A percentile compares a stretch with the other conserved stretches of the same genome.
These are phyloP conservation scores for Aspergillus caelatus DNA, from an alignment of 2,329 filamentous ascomycete species.

Conservation along the genomic window DNA sequence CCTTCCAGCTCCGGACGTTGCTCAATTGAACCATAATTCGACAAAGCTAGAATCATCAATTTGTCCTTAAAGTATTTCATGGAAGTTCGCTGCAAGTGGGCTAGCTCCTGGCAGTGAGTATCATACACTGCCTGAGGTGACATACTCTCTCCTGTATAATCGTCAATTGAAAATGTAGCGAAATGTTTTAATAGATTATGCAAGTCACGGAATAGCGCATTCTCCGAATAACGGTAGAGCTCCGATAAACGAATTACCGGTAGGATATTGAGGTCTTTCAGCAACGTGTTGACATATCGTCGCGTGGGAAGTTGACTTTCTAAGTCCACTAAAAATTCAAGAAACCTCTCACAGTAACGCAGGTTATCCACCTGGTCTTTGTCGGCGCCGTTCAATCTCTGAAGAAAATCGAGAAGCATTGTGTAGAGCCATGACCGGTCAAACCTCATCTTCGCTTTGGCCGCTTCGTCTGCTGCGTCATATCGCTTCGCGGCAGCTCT, in stretches of 20 bases:
- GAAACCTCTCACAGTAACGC: slow-evolving; percentile 86
- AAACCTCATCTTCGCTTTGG: slow-evolving; percentile 80
- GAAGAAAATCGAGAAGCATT: slow-evolving; percentile 79
- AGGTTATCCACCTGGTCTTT: slow-evolving; percentile 60
- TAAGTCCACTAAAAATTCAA: slow-evolving; percentile 87
- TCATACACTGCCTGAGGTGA: slow-evolving; percentile 75
- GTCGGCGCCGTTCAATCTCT: slow-evolving; percentile 64
- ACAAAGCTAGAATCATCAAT: slow-evolving; percentile 84
- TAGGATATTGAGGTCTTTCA: slow-evolving; percentile 83
- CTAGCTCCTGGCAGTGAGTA: slow-evolving; percentile 73
- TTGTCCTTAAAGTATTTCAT: slow-evolving; percentile 87
- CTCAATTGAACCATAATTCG: slow-evolving; percentile 88
- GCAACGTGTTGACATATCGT: slow-evolving; percentile 85
- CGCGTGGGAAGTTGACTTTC: slow-evolving; percentile 92
- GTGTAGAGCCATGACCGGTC: slow-evolving; percentile 93
- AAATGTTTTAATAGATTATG: slow-evolving; percentile 82
- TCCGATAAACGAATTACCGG: slow-evolving; percentile 77
- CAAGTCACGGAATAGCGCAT: slow-evolving; percentile 78
- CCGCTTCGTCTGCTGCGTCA: slow-evolving; percentile 78
- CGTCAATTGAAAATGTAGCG: slow-evolving; percentile 84
- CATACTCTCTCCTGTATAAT: slow-evolving; percentile 80
- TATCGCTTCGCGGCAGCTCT: slow-evolving; percentile 82
- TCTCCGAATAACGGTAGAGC: slow-evolving; percentile 73
- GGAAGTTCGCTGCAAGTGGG: slow-evolving; percentile 75
- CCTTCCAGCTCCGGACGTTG: slow-evolving; percentile 75